phyloP scores from a whole-genome alignment of 208 protist genomes.

The Trypanosoma platydactyli region DNA sequence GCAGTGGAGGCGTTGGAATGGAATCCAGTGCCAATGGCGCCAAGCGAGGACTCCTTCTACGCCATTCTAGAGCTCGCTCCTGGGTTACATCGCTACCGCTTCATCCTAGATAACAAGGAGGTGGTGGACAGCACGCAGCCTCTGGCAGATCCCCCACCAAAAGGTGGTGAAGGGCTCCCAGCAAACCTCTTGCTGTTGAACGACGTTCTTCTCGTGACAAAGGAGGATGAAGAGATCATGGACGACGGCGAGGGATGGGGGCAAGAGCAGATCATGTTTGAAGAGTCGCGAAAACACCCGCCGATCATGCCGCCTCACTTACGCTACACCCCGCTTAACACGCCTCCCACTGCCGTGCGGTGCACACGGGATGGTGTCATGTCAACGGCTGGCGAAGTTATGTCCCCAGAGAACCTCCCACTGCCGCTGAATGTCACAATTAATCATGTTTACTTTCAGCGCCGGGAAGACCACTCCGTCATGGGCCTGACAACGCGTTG shows the following conservation, averaged over 20 bases:
- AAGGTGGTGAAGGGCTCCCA: constrained; percentile 10
- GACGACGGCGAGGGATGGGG: constrained; percentile 81
- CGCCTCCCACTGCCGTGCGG: constrained; percentile 85
- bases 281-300: constrained; percentile 86
- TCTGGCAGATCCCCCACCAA: constrained; percentile 32
- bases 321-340: constrained; percentile 91
- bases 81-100: constrained; percentile 83
- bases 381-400: constrained; percentile 43
- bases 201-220: constrained; percentile 63
- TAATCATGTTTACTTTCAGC: constrained; percentile 93
- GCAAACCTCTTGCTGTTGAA: constrained; percentile 77
- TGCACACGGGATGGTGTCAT: constrained; percentile 62
- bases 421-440: constrained; percentile 89
- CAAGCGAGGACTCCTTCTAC: constrained; percentile 86
- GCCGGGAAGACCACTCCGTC: constrained; percentile 82
- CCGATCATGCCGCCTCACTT: constrained; percentile 89
- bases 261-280: constrained; percentile 78
- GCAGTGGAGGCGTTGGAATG: constrained; percentile 68
- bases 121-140: constrained; percentile 79
- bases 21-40: constrained; percentile 76
- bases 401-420: constrained; percentile 76
- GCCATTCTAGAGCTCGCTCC: constrained; percentile 73
- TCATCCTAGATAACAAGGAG: constrained; percentile 65
- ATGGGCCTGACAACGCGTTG: constrained; percentile 87
- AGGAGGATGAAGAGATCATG: constrained; percentile 83